Evolutionary conservation across 768 basidiomycete species (phyloP), one percentile per base, ranked within the genome.

Genomic region (Cyclocybe aegerita): DNA sequence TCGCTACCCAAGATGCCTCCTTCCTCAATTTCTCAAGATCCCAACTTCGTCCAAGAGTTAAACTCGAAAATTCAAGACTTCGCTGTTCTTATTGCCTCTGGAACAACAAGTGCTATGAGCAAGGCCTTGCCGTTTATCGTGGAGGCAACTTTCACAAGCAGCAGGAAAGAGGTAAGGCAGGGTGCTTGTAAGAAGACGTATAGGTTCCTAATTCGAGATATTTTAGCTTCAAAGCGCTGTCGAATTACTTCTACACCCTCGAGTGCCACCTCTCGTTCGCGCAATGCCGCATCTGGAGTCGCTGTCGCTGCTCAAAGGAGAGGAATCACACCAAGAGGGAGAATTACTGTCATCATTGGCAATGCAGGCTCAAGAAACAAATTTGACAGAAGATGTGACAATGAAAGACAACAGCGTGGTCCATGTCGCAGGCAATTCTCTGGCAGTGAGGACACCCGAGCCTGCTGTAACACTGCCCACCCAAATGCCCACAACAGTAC

Each of bases 171-270:
- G 49, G 76, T 75, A 59, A 43, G 73, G 52, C 34, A 36, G 10
- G 6, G 29, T 41, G 4, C 11, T 16, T 31, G 16, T 2, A 29
- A 11, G 12, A 8, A 41, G 3, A 30, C 30, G 12, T 11, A 5
- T 6, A 11, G 31, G 39, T 15, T 32, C 32, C 11, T 52, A 15
- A 49, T 34, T 15, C 36, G 7, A 23, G 12, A 14, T 15, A 9
- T 46, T 29, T 46, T 53, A 65, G 58, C 60, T 60, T 7, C 67
- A 75, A 52, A 68, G 60, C 15, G 68, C 69, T 33, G 60, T 88
- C 41, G 88, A 89, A 50, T 63, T 85, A 23, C 68, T 92, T 16
- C 62, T 94, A 9, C 92, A 93, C 59, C 90, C 91, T 40, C 85
- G 90, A 15, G 74, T 88, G 4, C 92, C 92, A 7, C 87, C 90